Evolutionary conservation across 192 early-diverging fungal genomes (phyloP), one percentile per base, ranked within the genome.

Genomic region (Entomortierella lignicola): DNA sequence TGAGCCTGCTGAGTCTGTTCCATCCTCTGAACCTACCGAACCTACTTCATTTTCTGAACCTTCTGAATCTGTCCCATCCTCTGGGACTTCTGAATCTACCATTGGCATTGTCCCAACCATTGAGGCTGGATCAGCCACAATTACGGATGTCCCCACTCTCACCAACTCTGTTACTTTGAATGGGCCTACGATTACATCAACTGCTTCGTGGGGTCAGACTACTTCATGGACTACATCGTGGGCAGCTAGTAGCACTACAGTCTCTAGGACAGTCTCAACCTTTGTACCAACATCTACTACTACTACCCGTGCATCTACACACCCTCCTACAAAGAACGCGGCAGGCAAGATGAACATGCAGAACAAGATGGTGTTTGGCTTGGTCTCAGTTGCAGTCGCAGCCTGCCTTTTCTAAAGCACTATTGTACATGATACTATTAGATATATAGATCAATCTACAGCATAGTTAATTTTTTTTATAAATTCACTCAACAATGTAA

Each of bases 301-400:
- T 0, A 27, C 64, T 21, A 31, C 64, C 17, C 64, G 26, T 30
- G 5, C 34, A 5, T n/a, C 41, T 0, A 66, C 66, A 1, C 55
- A n/a, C n/a, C n/a, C n/a, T n/a, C n/a, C n/a, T n/a, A n/a, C 66
- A 20, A 50, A 30, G 8, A 68, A 31, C 31, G 21, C 42, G 25
- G 55, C 31, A 10, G 31, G 17, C 42, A 37, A 23, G 43, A 48
- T 34, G 21, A 37, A 27, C 2, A 30, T 30, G 21, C 29, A 50
- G 7, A 4, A 17, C 55, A 43, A 57, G 55, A 31, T 39, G 2
- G 66, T 27, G 2, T 44, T 68, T 48, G 55, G 55, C 0, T 48
- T 58, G 55, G 30, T 58, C 25, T 57, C 55, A 20, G 55, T 57
- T 26, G 55, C 66, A 10, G 55, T 57, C 12, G 47, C 44, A 7